Base-by-base conservation (phyloP, 495 filamentous ascomycete species). In the Aspergillus heteromorphus region DNA sequence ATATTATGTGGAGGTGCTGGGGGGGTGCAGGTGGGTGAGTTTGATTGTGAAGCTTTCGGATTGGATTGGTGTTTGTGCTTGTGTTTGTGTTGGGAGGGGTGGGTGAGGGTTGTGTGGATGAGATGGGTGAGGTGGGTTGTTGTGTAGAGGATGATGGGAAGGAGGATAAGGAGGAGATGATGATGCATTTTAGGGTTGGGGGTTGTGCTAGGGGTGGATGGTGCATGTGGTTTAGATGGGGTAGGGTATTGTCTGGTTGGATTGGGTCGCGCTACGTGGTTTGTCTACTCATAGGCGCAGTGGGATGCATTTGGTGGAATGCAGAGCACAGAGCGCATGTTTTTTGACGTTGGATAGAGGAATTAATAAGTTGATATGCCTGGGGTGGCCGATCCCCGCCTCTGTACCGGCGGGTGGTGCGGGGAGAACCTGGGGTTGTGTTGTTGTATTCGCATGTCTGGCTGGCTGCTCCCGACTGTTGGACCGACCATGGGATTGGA, bases 1-100 rank as follows among this genome's bases (percentile, higher is more conserved):
- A 76, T 64, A 73, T 74, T 47, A 76, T 77, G 25, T 77, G 65
- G 0, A 82, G 58, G 53, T 82, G 77, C 18, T n/a, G n/a, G n/a
- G n/a, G n/a, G n/a, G n/a, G n/a, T n/a, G n/a, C n/a, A n/a, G n/a
- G n/a, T n/a, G n/a, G n/a, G n/a, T n/a, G n/a, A n/a, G n/a, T n/a
- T n/a, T 72, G 71, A 38, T 72, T 65, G 0, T 73, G 81, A 19
- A 83, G 73, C 23, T 70, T 77, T 17, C 67, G 23, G 69, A 57
- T 17, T 66, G 64, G 1, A 84, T n/a, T n/a, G n/a, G n/a, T n/a
- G n/a, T n/a, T n/a, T n/a, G n/a, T n/a, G n/a, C n/a, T n/a, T n/a
- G n/a, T n/a, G n/a, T n/a, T n/a, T n/a, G n/a, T n/a, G n/a, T n/a
- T n/a, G 69, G 4, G 72, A 53, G 16, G 54, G 69, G 6, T 60